Evolutionary conservation across 148 eudicot species (phyloP).

Genomic region (Chenopodium album): DNA sequence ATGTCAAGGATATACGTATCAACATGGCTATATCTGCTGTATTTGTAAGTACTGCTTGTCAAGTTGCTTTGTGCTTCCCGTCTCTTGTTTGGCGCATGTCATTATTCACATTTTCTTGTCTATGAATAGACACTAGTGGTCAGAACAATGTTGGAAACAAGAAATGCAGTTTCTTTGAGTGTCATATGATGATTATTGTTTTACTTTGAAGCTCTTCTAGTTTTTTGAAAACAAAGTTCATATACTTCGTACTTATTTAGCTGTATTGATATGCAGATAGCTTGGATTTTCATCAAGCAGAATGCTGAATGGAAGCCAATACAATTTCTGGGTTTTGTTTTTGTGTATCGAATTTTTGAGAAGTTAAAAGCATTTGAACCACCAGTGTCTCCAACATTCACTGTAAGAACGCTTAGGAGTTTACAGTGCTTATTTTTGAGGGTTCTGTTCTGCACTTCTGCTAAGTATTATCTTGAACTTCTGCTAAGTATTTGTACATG

Average conservation of each 20-base stretch:
- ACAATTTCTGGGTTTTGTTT: conserved; percentile 72
- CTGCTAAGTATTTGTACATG: conserved; percentile 17
- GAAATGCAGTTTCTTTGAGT: not conserved
- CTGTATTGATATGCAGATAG: conserved; percentile 48
- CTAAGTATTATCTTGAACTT: conserved; percentile 1
- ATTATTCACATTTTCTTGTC: not conserved
- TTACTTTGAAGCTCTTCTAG: not conserved
- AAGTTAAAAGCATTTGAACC: conserved; percentile 82
- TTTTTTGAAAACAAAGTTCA: not conserved
- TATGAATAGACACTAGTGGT: not conserved
- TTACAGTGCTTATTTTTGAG: not conserved
- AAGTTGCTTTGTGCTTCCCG: conserved; percentile 2
- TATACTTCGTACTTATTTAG: conserved; percentile 18
- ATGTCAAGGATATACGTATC: conserved; percentile 67
- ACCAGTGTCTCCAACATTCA: conserved; percentile 49
- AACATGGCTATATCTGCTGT: conserved; percentile 89
- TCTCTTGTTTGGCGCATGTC: not conserved
- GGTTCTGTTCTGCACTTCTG: not conserved
- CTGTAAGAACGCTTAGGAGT: conserved; percentile 43
- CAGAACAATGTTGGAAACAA: not conserved
- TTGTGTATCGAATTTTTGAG: conserved; percentile 82
- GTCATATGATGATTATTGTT: not conserved
- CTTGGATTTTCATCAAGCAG: conserved; percentile 68
- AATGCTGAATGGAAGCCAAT: conserved; percentile 87
- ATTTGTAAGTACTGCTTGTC: conserved; percentile 68